A percentile compares a stretch with the other conserved stretches of the same genome.
Conservation (phyloP, 805 yeast species). For the Metschnikowia orientalis region DNA sequence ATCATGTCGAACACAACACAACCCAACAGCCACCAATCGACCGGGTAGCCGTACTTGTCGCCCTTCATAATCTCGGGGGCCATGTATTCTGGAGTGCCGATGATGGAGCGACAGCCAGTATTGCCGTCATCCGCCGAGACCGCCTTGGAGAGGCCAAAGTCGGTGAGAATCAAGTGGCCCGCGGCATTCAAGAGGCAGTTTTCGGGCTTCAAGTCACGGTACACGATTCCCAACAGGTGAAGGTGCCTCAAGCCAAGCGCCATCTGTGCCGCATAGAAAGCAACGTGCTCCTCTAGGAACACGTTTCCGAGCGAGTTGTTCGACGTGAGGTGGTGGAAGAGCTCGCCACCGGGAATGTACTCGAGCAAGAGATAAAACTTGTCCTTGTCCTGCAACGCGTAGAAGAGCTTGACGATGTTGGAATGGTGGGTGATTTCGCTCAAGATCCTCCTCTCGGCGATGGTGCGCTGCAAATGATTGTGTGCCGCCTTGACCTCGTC, state of each 20-base stretch:
- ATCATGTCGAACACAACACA: slow-evolving; percentile 41
- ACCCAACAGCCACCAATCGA: slow-evolving; percentile 48
- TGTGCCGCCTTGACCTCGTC: slow-evolving; percentile 10
- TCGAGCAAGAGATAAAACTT: slow-evolving; percentile 42
- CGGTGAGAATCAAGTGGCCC: slow-evolving; percentile 84
- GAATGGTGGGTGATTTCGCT: slow-evolving; percentile 38
- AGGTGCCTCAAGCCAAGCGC: slow-evolving; percentile 72
- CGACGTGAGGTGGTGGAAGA: slow-evolving; percentile 37
- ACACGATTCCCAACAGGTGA: slow-evolving; percentile 77
- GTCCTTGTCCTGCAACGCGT: slow-evolving; percentile 43
- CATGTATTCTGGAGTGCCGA: slow-evolving; percentile 72
- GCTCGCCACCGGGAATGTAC: slow-evolving; percentile 43
- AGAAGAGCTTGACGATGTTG: slow-evolving; percentile 41
- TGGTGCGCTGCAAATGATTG: slow-evolving; percentile 16
- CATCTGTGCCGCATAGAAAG: slow-evolving; percentile 78
- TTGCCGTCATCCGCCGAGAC: slow-evolving; percentile 38
- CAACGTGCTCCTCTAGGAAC: slow-evolving; percentile 60
- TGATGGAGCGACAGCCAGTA: slow-evolving; percentile 44
- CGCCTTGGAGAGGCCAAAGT: slow-evolving; percentile 68
- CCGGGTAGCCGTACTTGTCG: slow-evolving; percentile 46
- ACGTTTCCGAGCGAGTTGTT: slow-evolving; percentile 35
- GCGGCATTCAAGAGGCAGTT: slow-evolving; percentile 70
- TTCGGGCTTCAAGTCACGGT: slow-evolving; percentile 86
- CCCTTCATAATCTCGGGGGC: slow-evolving; percentile 64
- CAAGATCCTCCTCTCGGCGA: slow-evolving; percentile 18